A percentile compares a stretch with the other conserved stretches of the same genome.
phyloP scores from a whole-genome alignment of 2,329 filamentous ascomycete species.

The Epichloe uncinata region DNA sequence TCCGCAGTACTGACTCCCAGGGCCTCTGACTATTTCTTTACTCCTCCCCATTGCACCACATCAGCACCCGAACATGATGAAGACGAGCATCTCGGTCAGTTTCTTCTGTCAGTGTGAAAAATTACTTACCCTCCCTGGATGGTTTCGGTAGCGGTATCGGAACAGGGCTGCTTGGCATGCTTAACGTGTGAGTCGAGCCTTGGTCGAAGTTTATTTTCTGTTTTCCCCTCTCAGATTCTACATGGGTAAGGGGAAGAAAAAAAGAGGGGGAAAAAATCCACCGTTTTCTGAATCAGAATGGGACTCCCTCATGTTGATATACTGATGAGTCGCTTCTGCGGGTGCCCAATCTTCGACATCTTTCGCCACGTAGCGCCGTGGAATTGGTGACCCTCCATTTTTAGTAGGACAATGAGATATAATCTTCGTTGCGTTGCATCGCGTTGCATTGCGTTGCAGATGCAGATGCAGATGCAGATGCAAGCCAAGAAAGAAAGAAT shows the following conservation, averaged over 20 bases:
- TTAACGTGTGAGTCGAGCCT: neutral
- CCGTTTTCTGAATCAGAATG: neutral
- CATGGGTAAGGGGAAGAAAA: neutral
- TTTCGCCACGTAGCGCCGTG: neutral
- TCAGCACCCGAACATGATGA: neutral
- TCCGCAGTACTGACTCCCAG: conserved; percentile 6
- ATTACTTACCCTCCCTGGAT: conserved; percentile 1
- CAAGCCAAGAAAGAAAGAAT: neutral
- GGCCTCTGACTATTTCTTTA: neutral
- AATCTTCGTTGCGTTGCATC: neutral
- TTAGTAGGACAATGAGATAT: neutral
- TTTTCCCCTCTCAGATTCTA: neutral
- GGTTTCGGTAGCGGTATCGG: conserved; percentile 1
- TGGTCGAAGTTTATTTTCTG: neutral
- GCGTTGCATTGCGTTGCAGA: no score
- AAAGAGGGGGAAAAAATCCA: neutral
- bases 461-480: neutral
- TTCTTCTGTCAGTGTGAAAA: neutral
- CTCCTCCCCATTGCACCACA: neutral
- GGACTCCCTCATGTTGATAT: neutral
- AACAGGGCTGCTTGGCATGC: conserved; percentile 5
- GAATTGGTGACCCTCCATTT: neutral
- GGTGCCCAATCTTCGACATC: neutral
- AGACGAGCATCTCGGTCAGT: neutral
- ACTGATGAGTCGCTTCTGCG: neutral